Evolutionary conservation across 164 flowering plant species (phyloP), one percentile per base, ranked within the genome.

Genomic region (Litsea cubeba): DNA sequence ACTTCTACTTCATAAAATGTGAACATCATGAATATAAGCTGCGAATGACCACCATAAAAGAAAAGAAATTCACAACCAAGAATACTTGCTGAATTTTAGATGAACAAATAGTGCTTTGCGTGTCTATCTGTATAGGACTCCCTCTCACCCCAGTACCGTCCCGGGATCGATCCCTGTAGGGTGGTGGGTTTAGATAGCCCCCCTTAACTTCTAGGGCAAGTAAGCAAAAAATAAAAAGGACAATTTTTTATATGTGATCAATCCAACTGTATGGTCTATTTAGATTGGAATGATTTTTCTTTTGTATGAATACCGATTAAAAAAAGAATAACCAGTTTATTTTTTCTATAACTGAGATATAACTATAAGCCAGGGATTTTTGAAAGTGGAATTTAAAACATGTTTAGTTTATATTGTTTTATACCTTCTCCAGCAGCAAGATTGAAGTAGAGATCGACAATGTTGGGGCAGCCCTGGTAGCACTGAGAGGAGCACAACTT

Each of bases 361-460:
- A 30, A 30, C 35, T 0, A 30, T 30, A 5, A 30, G 35, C 0
- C 6, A 30, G 5, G 35, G 35, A 30, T 30, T 30, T 30, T 30
- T 2, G 30, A 28, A 28, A 28, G 30, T 28, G 30, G 30, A 28
- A 3, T 28, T 30, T 7, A 40, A 40, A 40, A 8, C 46, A n/a
- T 2, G 62, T 4, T 1, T 58, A 17, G 20, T 18, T 58, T n/a
- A 58, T 20, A 58, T 58, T 3, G 15, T 7, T 3, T 3, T 63
- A 12, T 78, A 88, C 95, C 93, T 87, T 91, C 95, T 22, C 90
- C 90, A 8, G 90, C 93, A 25, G 95, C 95, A 3, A 91, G 88
- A 63, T 85, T 89, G 87, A 88, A 89, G 86, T 85, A 88, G 57
- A 90, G 91, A 74, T 90, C 89, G 60, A 91, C 85, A 51, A 89